phyloP scores from a whole-genome alignment of 768 basidiomycete species.

The Serendipita sp. region DNA sequence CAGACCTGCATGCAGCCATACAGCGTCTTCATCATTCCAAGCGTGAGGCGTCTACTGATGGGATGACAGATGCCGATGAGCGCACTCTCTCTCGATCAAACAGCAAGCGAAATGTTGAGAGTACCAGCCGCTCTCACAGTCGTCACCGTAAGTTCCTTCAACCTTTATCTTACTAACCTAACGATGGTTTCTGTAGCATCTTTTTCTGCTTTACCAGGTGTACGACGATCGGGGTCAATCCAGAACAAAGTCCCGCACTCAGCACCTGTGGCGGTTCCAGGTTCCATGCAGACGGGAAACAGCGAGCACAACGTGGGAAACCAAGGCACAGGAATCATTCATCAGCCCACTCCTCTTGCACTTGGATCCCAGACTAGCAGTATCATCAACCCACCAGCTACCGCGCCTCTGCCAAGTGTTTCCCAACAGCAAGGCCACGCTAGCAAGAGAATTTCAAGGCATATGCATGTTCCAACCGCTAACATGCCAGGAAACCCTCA shows the following conservation, averaged over 20 bases:
- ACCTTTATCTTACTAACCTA: not conserved
- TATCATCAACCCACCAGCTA: conserved; percentile 14
- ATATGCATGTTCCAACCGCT: conserved; percentile 11
- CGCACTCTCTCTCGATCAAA: not conserved
- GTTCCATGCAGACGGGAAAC: not conserved
- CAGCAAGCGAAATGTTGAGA: not conserved
- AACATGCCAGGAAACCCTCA: not conserved
- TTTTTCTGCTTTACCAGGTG: conserved; percentile 28
- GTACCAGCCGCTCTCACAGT: conserved; percentile 30
- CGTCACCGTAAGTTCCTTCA: conserved; percentile 57
- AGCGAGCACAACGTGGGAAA: conserved; percentile 35
- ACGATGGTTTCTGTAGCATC: conserved; percentile 39
- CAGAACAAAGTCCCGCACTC: conserved; percentile 42
- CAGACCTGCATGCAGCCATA: conserved; percentile 4
- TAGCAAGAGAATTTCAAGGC: conserved; percentile 62
- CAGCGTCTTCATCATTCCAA: conserved; percentile 15
- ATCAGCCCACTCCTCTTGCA: not conserved
- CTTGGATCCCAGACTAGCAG: not conserved
- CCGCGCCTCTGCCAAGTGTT: conserved; percentile 26
- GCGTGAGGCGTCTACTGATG: not conserved
- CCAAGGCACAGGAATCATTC: not conserved
- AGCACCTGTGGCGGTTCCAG: conserved; percentile 19
- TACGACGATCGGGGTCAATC: conserved; percentile 17
- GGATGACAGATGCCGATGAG: not conserved
- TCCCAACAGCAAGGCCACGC: conserved; percentile 18